phyloP scores from a whole-genome alignment of 1,139 yeast species.

The Spathaspora jeffriesii region DNA sequence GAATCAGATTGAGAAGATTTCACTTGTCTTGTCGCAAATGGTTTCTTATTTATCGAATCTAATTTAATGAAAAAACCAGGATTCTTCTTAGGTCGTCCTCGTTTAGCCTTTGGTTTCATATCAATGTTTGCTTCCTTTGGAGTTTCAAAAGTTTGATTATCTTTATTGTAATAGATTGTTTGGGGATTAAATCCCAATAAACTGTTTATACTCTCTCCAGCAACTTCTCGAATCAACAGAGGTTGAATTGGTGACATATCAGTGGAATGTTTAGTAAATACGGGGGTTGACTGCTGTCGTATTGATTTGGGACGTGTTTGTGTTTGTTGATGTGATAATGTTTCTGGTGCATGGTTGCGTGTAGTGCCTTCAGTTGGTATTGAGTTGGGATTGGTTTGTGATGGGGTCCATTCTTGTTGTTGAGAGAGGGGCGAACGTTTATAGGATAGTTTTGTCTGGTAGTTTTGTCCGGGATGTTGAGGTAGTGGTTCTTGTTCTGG shows the following conservation, averaged over 20 bases:
- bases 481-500: slow-evolving; percentile 4
- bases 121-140: slow-evolving; percentile 3
- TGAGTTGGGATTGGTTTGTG: slow-evolving; percentile 1
- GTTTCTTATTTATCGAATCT: slow-evolving; percentile 12
- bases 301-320: slow-evolving; percentile 5
- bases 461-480: slow-evolving; percentile 1
- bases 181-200: not conserved
- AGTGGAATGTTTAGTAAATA: slow-evolving; percentile 1
- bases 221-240: slow-evolving; percentile 2
- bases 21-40: slow-evolving; percentile 6
- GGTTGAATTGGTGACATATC: not conserved
- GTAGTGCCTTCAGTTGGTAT: no score
- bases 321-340: not conserved
- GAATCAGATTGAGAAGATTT: slow-evolving; percentile 17
- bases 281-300: slow-evolving; percentile 7
- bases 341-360: not conserved
- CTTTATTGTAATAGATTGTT: not conserved
- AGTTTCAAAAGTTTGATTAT: not conserved
- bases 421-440: not conserved
- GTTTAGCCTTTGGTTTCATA: slow-evolving; percentile 10
- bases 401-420: not conserved
- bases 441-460: slow-evolving; percentile 1
- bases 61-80: slow-evolving; percentile 15
- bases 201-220: not conserved
- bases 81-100: slow-evolving; percentile 14